Percentiles rank a stretch among this genome's conserved stretches.
phyloP scores from a whole-genome alignment of 2,329 filamentous ascomycete species.

The Pseudogymnoascus pannorum region DNA sequence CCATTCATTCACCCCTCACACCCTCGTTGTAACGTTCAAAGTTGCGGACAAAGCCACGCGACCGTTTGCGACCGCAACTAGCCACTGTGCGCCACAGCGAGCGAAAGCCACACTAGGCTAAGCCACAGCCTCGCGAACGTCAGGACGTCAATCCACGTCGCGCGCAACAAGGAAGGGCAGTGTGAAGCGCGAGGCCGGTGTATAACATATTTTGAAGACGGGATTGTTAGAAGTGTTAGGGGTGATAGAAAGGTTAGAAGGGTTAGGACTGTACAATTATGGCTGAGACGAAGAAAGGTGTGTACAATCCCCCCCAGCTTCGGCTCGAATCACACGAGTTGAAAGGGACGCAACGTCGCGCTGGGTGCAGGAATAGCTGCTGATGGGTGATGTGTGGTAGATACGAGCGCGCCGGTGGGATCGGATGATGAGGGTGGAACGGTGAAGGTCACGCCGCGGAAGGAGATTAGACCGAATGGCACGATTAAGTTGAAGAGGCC shows the following conservation, averaged over 20 bases:
- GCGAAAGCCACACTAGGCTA: neutral
- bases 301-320: neutral
- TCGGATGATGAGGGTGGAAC: slow-evolving; percentile 51
- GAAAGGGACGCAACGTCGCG: neutral
- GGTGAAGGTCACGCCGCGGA: slow-evolving; percentile 55
- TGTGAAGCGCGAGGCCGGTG: neutral
- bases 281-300: neutral
- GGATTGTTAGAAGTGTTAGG: too few species aligned
- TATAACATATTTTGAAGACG: neutral
- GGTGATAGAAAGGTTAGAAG: too few species aligned
- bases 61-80: neutral
- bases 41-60: neutral
- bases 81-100: neutral
- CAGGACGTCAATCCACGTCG: neutral
- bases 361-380: neutral
- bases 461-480: slow-evolving; percentile 35
- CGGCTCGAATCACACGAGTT: neutral
- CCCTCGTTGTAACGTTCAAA: neutral
- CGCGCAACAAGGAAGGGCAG: neutral
- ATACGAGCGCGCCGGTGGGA: slow-evolving; percentile 1
- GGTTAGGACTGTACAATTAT: neutral
- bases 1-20: neutral
- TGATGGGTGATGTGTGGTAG: neutral
- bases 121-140: neutral
- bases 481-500: slow-evolving; percentile 57